Evolutionary conservation across 2,329 filamentous ascomycete species (phyloP).

Genomic region (Neocucurbitaria cava): DNA sequence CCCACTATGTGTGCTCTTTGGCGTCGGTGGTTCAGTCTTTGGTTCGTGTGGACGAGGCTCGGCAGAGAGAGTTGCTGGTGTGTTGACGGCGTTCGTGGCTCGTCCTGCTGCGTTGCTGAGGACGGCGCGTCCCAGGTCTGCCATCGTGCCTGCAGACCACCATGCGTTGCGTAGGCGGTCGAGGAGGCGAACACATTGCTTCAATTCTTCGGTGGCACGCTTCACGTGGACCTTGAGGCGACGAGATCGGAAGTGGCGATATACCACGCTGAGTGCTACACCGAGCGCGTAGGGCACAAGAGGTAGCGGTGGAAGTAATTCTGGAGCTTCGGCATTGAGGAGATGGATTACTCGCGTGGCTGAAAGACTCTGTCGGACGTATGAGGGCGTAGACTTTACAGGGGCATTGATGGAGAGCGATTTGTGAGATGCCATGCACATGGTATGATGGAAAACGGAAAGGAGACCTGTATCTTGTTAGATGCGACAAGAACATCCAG

Average conservation of each 20-base stretch:
- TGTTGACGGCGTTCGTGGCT: slow-evolving; percentile 44
- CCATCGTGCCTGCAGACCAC: slow-evolving; percentile 57
- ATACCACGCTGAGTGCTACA: slow-evolving; percentile 63
- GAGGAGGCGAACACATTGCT: slow-evolving; percentile 53
- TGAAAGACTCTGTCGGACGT: slow-evolving; percentile 62
- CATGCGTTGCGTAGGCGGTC: slow-evolving; percentile 53
- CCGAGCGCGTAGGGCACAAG: slow-evolving; percentile 64
- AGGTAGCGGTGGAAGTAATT: slow-evolving; percentile 59
- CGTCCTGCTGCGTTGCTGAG: slow-evolving; percentile 48
- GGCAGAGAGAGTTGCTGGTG: slow-evolving; percentile 32
- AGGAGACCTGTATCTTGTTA: slow-evolving; percentile 52
- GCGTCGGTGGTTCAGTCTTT: slow-evolving; percentile 28
- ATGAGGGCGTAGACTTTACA: slow-evolving; percentile 58
- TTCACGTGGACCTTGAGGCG: slow-evolving; percentile 57
- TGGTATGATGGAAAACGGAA: slow-evolving; percentile 64
- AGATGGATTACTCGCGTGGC: slow-evolving; percentile 63
- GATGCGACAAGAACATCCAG: slow-evolving; percentile 9
- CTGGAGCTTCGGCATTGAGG: slow-evolving; percentile 54
- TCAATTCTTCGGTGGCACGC: slow-evolving; percentile 54
- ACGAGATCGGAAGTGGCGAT: slow-evolving; percentile 63
- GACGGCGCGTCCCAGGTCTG: slow-evolving; percentile 49
- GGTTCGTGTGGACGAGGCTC: slow-evolving; percentile 26
- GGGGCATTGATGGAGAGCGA: slow-evolving; percentile 53
- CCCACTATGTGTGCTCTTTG: slow-evolving; percentile 21
- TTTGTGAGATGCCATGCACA: slow-evolving; percentile 64